Percentiles rank a stretch among this genome's conserved stretches.
Evolutionary conservation across 2,329 filamentous ascomycete genomes (phyloP).

Genomic region (Penicillium sp.): DNA sequence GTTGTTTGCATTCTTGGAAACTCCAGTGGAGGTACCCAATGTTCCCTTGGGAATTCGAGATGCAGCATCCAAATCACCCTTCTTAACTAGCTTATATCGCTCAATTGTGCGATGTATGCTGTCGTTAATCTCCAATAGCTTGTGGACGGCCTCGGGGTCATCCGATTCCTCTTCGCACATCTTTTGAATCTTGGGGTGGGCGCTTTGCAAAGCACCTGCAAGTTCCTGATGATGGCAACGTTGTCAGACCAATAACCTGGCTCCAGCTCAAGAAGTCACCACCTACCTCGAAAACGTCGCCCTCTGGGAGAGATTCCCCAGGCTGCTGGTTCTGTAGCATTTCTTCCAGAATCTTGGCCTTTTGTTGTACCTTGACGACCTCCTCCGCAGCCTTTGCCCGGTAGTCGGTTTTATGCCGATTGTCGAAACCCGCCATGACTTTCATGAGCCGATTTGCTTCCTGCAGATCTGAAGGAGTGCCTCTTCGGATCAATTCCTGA

Average conservation of each 20-base stretch:
- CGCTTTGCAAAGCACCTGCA: constrained; percentile 81
- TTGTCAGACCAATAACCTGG: neutral
- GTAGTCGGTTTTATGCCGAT: constrained; percentile 93
- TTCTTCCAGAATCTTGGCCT: constrained; percentile 87
- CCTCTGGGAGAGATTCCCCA: constrained; percentile 73
- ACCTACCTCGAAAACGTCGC: constrained; percentile 65
- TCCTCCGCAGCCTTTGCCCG: constrained; percentile 96
- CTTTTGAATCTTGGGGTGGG: constrained; percentile 97
- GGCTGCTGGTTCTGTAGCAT: constrained; percentile 80
- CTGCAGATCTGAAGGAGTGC: constrained; percentile 87
- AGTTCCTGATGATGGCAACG: constrained; percentile 62
- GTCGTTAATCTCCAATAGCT: constrained; percentile 95
- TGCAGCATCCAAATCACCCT: constrained; percentile 83
- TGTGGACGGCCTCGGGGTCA: constrained; percentile 91
- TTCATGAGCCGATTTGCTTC: constrained; percentile 99
- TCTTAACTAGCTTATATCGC: constrained; percentile 92
- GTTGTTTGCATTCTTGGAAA: constrained; percentile 65
- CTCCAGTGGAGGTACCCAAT: constrained; percentile 64
- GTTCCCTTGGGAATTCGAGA: constrained; percentile 81
- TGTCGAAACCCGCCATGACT: constrained; percentile 97
- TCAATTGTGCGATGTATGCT: constrained; percentile 97
- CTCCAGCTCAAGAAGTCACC: neutral
- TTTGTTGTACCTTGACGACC: constrained; percentile 90
- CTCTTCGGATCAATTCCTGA: constrained; percentile 90
- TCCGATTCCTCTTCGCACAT: constrained; percentile 99